phyloP scores from a whole-genome alignment of 2,329 filamentous ascomycete species.

The Xylariaceae sp. region DNA sequence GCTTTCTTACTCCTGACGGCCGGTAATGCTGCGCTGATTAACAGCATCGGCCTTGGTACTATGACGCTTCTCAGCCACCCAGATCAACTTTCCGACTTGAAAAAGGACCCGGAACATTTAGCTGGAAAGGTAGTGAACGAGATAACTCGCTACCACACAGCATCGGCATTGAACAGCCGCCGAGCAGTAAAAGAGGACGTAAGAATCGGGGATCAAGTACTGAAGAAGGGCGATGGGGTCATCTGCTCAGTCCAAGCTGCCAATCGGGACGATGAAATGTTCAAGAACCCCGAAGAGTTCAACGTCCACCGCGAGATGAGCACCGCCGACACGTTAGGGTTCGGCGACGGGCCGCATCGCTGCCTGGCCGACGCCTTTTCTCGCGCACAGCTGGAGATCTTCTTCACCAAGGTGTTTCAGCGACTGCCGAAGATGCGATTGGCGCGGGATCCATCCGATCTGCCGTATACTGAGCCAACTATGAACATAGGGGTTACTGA shows the following conservation, averaged over 20 bases:
- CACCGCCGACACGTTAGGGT: neutral
- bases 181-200: neutral
- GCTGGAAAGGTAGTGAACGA: constrained; percentile 6
- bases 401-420: constrained; percentile 8
- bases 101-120: constrained; percentile 3
- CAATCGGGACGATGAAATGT: constrained; percentile 2
- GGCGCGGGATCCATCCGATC: neutral
- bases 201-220: neutral
- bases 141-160: constrained; percentile 8
- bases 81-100: constrained; percentile 9
- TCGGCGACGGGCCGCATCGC: constrained; percentile 4
- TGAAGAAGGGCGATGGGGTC: constrained; percentile 9
- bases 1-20: constrained; percentile 11
- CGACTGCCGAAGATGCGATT: constrained; percentile 10
- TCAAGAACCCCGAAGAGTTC: constrained; percentile 3
- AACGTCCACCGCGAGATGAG: constrained; percentile 2
- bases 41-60: constrained; percentile 12
- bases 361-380: constrained; percentile 8
- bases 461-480: constrained; percentile 3
- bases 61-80: constrained; percentile 12
- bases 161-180: constrained; percentile 5
- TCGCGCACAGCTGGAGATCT: constrained; percentile 10
- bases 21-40: constrained; percentile 13
- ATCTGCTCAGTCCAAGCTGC: constrained; percentile 11
- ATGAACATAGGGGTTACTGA: constrained; percentile 9